Percentiles rank a stretch among this genome's conserved stretches.
phyloP scores from a whole-genome alignment of 352 stramenopile genomes.

The Phytophthora chlamydospora region DNA sequence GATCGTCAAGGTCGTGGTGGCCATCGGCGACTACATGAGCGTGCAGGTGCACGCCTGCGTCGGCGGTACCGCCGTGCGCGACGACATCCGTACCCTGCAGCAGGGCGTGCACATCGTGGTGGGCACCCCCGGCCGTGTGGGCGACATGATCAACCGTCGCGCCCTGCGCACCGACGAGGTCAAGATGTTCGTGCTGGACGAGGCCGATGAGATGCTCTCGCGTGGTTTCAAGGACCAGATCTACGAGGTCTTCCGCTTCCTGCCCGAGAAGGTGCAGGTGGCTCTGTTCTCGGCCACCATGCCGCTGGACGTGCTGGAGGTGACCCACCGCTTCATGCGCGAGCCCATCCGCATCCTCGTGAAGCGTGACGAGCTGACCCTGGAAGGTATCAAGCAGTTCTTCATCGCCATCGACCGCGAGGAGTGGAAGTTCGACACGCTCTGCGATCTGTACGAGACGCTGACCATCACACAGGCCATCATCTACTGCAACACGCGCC shows the following conservation, averaged over 20 bases:
- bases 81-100: conserved; percentile 98
- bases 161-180: conserved; percentile 95
- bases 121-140: conserved; percentile 98
- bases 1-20: conserved; percentile 98
- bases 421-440: conserved; percentile 99
- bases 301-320: conserved; percentile 98
- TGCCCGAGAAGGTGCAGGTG: conserved; percentile 98
- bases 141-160: conserved; percentile 99
- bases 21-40: conserved; percentile 96
- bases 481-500: conserved; percentile 99
- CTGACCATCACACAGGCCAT: conserved; percentile 99
- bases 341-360: conserved; percentile 99
- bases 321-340: conserved; percentile 99
- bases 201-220: conserved; percentile 99
- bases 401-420: conserved; percentile 99
- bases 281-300: conserved; percentile 99
- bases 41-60: conserved; percentile 98
- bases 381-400: conserved; percentile 99
- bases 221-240: conserved; percentile 99
- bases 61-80: conserved; percentile 97
- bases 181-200: conserved; percentile 98
- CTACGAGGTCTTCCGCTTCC: conserved; percentile 99
- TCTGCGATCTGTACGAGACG: conserved; percentile 99
- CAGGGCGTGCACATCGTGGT: conserved; percentile 98
- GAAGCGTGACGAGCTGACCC: conserved; percentile 99